Base-by-base conservation (phyloP, 495 filamentous ascomycete genomes). In the Aspergillus leporis region DNA sequence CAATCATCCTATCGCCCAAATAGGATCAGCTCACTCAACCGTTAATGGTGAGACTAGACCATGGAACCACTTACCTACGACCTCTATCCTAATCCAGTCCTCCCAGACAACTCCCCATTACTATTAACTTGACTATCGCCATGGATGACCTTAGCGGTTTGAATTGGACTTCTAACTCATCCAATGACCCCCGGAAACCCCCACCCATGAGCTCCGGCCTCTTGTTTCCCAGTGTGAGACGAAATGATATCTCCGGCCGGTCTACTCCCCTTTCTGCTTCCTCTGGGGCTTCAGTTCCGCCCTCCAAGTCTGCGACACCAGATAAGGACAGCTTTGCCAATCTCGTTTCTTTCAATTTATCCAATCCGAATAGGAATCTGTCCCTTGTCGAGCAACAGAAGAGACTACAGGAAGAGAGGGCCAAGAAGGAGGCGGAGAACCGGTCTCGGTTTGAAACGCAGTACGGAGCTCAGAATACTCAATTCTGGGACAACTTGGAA, bases 291-390 rank as follows among this genome's bases (percentile, higher is more conserved):
- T 75, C 74, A 62, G 69, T 69, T 63, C 72, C 70, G 28, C 78
- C 79, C 19, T 79, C 85, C 0, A 84, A 86, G 62, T 65, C 83
- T 5, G 67, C 84, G 6, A 88, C 88, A 36, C 83, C 88, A 2
- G 78, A 82, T 5, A 82, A 82, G 53, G 93, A 97, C 70, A 95
- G 90, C 77, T 98, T 98, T 69, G 89, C 93, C 61, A 91, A 89
- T 66, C 79, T 98, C 19, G 87, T 97, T 21, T 88, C 85, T 45
- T 90, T 93, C 59, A 85, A 84, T 48, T 74, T 84, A 13, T 80
- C 85, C n/a, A 89, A 89, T 63, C 66, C 78, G 28, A 73, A 72
- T 47, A 86, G 82, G 69, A 92, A 87, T 59, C 75, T 96, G 0
- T 90, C 88, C 2, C 81, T 98, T 6, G 82, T 88, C 55, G 91